Evolutionary conservation across 148 eudicot genomes (phyloP).

Genomic region (Camellia sinensis): DNA sequence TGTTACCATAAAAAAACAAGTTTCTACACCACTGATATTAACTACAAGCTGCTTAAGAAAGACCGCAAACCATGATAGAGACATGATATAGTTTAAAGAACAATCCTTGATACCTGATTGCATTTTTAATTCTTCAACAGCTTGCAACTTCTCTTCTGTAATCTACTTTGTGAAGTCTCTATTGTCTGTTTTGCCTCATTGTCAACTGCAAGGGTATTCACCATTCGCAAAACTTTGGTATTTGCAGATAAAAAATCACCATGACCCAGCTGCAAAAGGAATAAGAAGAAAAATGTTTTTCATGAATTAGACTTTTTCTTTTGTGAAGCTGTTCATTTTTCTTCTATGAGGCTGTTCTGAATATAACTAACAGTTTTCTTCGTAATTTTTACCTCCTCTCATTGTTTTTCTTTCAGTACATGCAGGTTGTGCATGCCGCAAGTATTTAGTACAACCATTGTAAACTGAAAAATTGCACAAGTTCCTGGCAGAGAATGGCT

Average conservation of each 20-base stretch:
- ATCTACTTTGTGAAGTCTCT: slow-evolving; percentile 26
- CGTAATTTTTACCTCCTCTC: neutral
- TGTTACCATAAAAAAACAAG: neutral
- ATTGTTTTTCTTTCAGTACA: neutral
- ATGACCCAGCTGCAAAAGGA: slow-evolving; percentile 76
- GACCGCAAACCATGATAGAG: too few relatives aligned
- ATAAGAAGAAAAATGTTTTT: slow-evolving; percentile 1
- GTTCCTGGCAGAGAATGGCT: neutral
- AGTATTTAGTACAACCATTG: neutral
- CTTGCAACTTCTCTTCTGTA: slow-evolving; percentile 83
- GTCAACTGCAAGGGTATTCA: slow-evolving; percentile 83
- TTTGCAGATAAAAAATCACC: slow-evolving; percentile 88
- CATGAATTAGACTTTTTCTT: neutral
- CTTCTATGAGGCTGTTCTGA: neutral
- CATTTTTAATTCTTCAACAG: slow-evolving; percentile 85
- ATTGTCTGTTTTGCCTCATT: slow-evolving; percentile 11
- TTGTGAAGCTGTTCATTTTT: too few relatives aligned
- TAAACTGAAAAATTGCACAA: neutral
- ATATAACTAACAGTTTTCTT: neutral
- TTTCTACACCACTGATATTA: too few relatives aligned
- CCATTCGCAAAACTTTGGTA: slow-evolving; percentile 97
- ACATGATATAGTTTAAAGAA: too few relatives aligned
- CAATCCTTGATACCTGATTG: slow-evolving; percentile 61
- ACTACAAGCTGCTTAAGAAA: too few relatives aligned
- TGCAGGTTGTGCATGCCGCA: neutral